Conservation (phyloP, 73 alveolate genomes). For the Tetrahymena malaccensis region DNA sequence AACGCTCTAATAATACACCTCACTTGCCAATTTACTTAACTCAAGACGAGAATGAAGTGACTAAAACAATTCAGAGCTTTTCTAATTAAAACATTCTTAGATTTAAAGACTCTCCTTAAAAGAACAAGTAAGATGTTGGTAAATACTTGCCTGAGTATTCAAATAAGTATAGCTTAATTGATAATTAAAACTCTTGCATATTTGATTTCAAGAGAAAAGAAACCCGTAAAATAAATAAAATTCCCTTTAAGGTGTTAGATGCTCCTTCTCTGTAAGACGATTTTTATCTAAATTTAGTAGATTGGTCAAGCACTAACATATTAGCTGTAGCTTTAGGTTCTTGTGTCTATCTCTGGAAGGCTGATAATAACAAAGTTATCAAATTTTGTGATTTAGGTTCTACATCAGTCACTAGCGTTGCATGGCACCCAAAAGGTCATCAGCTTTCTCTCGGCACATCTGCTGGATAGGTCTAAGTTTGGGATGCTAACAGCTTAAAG, state of each 20-base stretch:
- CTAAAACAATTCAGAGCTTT: neutral
- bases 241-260: conserved; percentile 97
- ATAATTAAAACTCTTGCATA: neutral
- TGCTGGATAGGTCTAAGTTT: conserved; percentile 46
- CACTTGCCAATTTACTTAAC: neutral
- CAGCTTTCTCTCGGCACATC: conserved; percentile 46
- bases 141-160: neutral
- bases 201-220: neutral
- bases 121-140: neutral
- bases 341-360: conserved; percentile 74
- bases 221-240: conserved; percentile 83
- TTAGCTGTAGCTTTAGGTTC: conserved; percentile 83
- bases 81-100: neutral
- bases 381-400: conserved; percentile 47
- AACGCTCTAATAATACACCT: neutral
- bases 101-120: neutral
- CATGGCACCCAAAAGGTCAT: conserved; percentile 49
- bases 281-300: conserved; percentile 95
- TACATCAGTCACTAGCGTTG: conserved; percentile 33
- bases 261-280: conserved; percentile 98
- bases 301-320: conserved; percentile 87
- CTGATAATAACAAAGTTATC: conserved; percentile 43
- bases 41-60: neutral
- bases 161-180: neutral
- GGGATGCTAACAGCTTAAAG: conserved; percentile 78